Percentiles rank a stretch among this genome's conserved stretches.
Evolutionary conservation across 2,329 filamentous ascomycete genomes (phyloP).

Genomic region (Arachnomyces sp.): DNA sequence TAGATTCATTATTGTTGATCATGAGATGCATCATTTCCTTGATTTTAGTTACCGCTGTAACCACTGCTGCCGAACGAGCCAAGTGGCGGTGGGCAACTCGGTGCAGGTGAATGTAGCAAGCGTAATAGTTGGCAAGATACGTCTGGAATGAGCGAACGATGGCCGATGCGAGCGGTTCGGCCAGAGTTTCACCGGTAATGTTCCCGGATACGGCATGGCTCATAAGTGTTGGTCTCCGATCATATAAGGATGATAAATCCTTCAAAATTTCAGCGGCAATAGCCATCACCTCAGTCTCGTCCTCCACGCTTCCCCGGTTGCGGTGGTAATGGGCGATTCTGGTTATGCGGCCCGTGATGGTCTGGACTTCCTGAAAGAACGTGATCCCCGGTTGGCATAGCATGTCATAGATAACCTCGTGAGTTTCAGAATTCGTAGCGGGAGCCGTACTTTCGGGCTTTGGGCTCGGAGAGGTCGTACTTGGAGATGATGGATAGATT

Average conservation of each 20-base stretch:
- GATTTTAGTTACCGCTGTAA: slow-evolving; percentile 42
- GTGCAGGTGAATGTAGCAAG: slow-evolving; percentile 48
- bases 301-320: slow-evolving; percentile 46
- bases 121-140: slow-evolving; percentile 49
- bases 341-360: slow-evolving; percentile 49
- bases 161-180: slow-evolving; percentile 41
- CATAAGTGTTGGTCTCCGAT: slow-evolving; percentile 45
- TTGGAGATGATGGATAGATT: slow-evolving; percentile 1
- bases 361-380: slow-evolving; percentile 51
- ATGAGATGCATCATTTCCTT: slow-evolving; percentile 42
- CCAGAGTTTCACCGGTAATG: slow-evolving; percentile 43
- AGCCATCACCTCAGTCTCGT: slow-evolving; percentile 51
- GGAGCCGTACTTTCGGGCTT: slow-evolving; percentile 32
- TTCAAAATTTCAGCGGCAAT: slow-evolving; percentile 43
- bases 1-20: slow-evolving; percentile 24
- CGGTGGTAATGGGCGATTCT: slow-evolving; percentile 50
- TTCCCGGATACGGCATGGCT: slow-evolving; percentile 48
- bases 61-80: slow-evolving; percentile 34
- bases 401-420: slow-evolving; percentile 47
- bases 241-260: slow-evolving; percentile 43
- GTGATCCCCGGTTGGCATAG: slow-evolving; percentile 49
- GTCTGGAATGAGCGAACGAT: slow-evolving; percentile 47
- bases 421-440: slow-evolving; percentile 24
- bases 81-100: slow-evolving; percentile 48
- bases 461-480: not conserved